Base-by-base conservation (phyloP, 192 early-diverging fungal genomes). In the Entomortierella lignicola region DNA sequence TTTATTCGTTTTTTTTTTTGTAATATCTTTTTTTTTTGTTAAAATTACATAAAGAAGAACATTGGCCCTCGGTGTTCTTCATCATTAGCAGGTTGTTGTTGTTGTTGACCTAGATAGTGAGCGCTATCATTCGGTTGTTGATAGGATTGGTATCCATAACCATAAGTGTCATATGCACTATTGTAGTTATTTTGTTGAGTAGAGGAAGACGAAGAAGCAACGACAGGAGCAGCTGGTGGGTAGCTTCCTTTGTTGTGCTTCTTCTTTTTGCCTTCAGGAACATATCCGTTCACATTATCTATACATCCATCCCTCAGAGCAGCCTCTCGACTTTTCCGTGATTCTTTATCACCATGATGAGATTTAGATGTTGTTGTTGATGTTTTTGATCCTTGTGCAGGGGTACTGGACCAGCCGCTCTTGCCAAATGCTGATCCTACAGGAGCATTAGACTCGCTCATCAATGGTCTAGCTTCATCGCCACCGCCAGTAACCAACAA, bases 41-140 rank as follows among this genome's bases (percentile, higher is more conserved):
- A n/a, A 17, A 42, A 57, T 72, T 66, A 74, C 66, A 79, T 58
- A 44, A 79, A 79, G 55, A 79, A 79, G 30, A 79, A 79, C 75
- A 79, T 79, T 37, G 75, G 75, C 43, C 75, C 75, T 12, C 67
- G 66, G 27, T 50, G 52, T 39, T 79, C 75, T n/a, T 70, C 47
- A 3, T 55, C 63, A 21, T 66, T 41, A 8, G 44, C 61, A 1
- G 34, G 50, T 34, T 69, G 51, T 41, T 50, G 47, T n/a, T 60
- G 71, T 42, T 56, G 53, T 21, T 55, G 52, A 10, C 52, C 50
- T 4, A 47, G 27, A 4, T 55, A 55, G 27, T 71, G 20, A 15
- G 25, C 44, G n/a, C 58, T 50, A 21, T 31, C 29, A 21, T 42
- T 52, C 5, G 53, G 60, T 26, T 51, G 53, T 62, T 79, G 75